Conservation (phyloP, 768 basidiomycete species). For the Suillus weaverae region DNA sequence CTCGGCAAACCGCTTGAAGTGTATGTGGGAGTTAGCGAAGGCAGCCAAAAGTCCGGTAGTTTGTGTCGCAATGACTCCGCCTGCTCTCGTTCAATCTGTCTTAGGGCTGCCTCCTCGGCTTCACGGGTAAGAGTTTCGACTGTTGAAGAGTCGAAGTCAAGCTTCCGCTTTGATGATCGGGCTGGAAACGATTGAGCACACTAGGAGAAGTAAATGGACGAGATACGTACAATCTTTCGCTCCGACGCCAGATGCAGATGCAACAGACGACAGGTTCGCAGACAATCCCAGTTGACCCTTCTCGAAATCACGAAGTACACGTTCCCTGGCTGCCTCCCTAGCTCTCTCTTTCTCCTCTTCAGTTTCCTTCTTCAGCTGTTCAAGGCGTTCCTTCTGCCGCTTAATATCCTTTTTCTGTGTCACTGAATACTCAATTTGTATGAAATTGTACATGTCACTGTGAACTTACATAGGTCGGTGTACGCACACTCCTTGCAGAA, state of each 20-base stretch:
- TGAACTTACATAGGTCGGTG: conserved; percentile 70
- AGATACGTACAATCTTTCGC: conserved; percentile 37
- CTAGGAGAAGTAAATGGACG: neutral
- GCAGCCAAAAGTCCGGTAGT: conserved; percentile 97
- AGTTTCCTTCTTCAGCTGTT: conserved; percentile 72
- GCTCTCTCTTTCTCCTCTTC: conserved; percentile 75
- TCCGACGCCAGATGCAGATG: conserved; percentile 40
- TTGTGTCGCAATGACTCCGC: conserved; percentile 83
- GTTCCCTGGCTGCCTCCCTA: conserved; percentile 75
- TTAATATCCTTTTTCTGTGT: conserved; percentile 92
- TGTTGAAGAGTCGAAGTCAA: conserved; percentile 72
- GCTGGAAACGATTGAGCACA: conserved; percentile 34
- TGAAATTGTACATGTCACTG: conserved; percentile 6
- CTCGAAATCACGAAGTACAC: conserved; percentile 90
- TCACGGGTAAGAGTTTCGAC: conserved; percentile 73
- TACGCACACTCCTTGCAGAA: conserved; percentile 97
- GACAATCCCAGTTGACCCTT: conserved; percentile 77
- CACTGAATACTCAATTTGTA: conserved; percentile 45
- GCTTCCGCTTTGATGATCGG: conserved; percentile 78
- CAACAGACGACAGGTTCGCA: conserved; percentile 31
- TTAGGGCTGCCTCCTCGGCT: conserved; percentile 87
- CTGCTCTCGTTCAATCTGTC: conserved; percentile 81
- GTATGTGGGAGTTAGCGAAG: conserved; percentile 86
- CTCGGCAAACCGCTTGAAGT: conserved; percentile 58
- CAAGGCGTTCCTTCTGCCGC: conserved; percentile 79